Evolutionary conservation across 768 basidiomycete genomes (phyloP), one percentile per base, ranked within the genome.

Genomic region (Leccinum olivaceopallidum): DNA sequence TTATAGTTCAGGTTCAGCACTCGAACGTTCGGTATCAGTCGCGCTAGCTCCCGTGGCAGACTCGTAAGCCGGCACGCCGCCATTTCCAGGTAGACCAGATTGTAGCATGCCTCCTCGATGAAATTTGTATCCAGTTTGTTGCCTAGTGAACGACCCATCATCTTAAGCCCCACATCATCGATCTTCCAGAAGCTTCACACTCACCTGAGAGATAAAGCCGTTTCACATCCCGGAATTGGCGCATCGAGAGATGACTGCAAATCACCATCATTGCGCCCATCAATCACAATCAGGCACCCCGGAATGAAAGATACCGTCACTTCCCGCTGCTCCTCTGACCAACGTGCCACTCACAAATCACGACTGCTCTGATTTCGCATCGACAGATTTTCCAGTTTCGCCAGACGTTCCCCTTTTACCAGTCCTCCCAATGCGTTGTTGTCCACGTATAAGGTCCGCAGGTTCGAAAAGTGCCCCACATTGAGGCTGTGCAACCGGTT

Each of bases 1-100:
- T 98, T 98, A 81, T 97, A 96, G 81, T 98, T 96, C 65, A 98
- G 84, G 80, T 98, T 98, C 76, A 98, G 78, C 61, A 88, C 88
- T 57, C 94, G 87, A 69, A 98, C 76, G 74, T 95, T 97, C 34
- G 97, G 96, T 53, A 87, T 78, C 58, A 90, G 75, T 51, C 70
- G 70, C 56, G 82, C 81, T 65, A 97, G 78, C 47, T 84, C 81
- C 65, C 73, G 68, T n/a, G 95, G 95, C 53, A 97, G 84, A 57
- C 67, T 67, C 37, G 85, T 87, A 63, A 98, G 78, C 62, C 90
- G 84, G 73, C 97, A 98, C 28, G 82, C 90, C 18, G 95, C 95
- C 51, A 91, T 79, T 77, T 99, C 97, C 72, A 98, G 80, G 79
- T 98, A 98, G 42, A 90, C 79, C 71, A 99, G 80, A 70, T 94